Conservation (phyloP, 768 basidiomycete species). For the Sistotremastrum niveocremeum region DNA sequence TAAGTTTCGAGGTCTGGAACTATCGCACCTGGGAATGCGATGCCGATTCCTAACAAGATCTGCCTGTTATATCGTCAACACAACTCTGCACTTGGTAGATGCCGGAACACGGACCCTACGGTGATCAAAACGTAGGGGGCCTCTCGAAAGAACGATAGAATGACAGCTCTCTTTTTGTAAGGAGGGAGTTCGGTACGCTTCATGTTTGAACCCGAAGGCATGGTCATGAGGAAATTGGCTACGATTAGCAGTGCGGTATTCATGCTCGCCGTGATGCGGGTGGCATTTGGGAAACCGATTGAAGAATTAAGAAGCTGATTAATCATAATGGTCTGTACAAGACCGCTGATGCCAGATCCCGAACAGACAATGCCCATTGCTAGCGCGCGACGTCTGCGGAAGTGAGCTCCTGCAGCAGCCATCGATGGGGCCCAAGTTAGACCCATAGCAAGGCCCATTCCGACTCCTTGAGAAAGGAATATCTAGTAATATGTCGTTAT, state of each 20-base stretch:
- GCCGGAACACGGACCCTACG: constrained; percentile 19
- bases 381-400: constrained; percentile 30
- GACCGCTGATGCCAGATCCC: constrained; percentile 44
- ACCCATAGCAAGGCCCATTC: constrained; percentile 34
- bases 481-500: constrained; percentile 21
- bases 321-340: constrained; percentile 49
- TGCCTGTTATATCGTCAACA: constrained; percentile 14
- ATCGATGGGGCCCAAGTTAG: constrained; percentile 34
- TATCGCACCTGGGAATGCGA: constrained; percentile 8
- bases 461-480: constrained; percentile 39
- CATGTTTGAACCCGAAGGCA: constrained; percentile 25
- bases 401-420: constrained; percentile 40
- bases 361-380: constrained; percentile 44
- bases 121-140: constrained; percentile 29
- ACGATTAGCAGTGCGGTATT: constrained; percentile 24
- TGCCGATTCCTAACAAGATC: constrained; percentile 21
- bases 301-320: constrained; percentile 34
- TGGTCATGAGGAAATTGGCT: constrained; percentile 27
- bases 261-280: constrained; percentile 28
- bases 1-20: constrained; percentile 1
- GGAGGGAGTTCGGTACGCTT: constrained; percentile 14
- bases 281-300: constrained; percentile 32
- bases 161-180: constrained; percentile 7
- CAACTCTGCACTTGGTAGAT: background rate
- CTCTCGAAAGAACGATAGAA: constrained; percentile 28